Conservation (phyloP, 495 filamentous ascomycete species). For the Tuber umbilicatum region DNA sequence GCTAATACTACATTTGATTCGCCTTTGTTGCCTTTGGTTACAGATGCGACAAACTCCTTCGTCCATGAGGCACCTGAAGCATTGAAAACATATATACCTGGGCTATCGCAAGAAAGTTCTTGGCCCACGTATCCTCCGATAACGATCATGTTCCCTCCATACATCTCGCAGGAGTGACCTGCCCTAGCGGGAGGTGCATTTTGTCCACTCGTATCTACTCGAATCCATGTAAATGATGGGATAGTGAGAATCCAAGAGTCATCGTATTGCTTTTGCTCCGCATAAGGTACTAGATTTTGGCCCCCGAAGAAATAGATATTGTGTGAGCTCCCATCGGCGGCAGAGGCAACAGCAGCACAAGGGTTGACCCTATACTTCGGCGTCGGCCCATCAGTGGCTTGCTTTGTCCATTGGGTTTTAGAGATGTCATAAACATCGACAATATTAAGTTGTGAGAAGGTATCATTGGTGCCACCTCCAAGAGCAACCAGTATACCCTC, state of each 20-base stretch:
- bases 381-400: conserved; percentile 56
- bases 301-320: conserved; percentile 73
- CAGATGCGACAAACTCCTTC: conserved; percentile 52
- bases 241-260: conserved; percentile 76
- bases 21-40: conserved; percentile 42
- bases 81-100: conserved; percentile 66
- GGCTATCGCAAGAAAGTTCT: conserved; percentile 57
- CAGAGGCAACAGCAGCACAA: conserved; percentile 64
- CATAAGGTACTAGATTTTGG: conserved; percentile 59
- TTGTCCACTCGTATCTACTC: conserved; percentile 51
- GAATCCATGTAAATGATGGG: conserved; percentile 66
- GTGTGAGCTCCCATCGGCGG: conserved; percentile 62
- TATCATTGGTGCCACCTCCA: conserved; percentile 58
- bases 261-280: conserved; percentile 57
- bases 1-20: neutral
- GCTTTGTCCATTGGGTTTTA: conserved; percentile 70
- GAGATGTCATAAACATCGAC: conserved; percentile 73
- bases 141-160: conserved; percentile 64
- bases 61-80: conserved; percentile 56
- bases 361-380: conserved; percentile 65
- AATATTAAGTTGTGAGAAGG: conserved; percentile 58
- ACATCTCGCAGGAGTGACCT: conserved; percentile 63
- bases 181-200: conserved; percentile 57
- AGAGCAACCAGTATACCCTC: conserved; percentile 64
- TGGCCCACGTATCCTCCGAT: conserved; percentile 64